Percentiles rank a stretch among this genome's conserved stretches.
These are phyloP conservation scores for Aspergillus bertholletiae DNA, from an alignment of 495 filamentous ascomycete species.

Conservation along the genomic window DNA sequence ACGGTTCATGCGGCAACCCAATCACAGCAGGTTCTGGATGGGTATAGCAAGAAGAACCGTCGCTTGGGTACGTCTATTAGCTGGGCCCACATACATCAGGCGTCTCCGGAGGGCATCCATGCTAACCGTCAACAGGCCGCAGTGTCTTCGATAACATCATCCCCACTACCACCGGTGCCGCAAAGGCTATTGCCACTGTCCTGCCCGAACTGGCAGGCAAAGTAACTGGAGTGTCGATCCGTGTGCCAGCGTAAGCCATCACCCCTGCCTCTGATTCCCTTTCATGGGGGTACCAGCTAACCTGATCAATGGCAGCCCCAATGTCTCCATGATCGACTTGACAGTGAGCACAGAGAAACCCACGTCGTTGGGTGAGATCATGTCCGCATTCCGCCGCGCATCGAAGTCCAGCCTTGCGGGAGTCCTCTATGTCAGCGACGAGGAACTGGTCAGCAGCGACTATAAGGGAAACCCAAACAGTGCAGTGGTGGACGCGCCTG, in stretches of 20 bases:
- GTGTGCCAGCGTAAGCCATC: constrained; percentile 30
- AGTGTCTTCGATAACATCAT: constrained; percentile 36
- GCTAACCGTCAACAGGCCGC: constrained; percentile 16
- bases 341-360: constrained; percentile 31
- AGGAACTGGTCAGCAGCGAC: constrained; percentile 32
- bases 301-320: constrained; percentile 20
- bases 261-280: background rate
- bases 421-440: constrained; percentile 27
- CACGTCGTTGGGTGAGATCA: constrained; percentile 28
- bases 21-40: constrained; percentile 36
- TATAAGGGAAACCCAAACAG: constrained; percentile 30
- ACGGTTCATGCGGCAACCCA: constrained; percentile 34
- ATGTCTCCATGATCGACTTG: constrained; percentile 37
- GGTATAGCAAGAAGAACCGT: constrained; percentile 37
- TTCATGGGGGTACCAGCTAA: background rate
- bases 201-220: constrained; percentile 30
- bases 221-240: constrained; percentile 33
- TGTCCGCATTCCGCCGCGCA: constrained; percentile 28
- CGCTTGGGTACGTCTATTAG: constrained; percentile 21
- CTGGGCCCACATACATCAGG: background rate
- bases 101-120: background rate
- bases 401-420: constrained; percentile 27
- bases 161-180: constrained; percentile 32
- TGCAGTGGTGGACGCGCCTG: constrained; percentile 29
- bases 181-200: constrained; percentile 31